Percentiles rank a stretch among this genome's conserved stretches.
Evolutionary conservation across 2,329 filamentous ascomycete species (phyloP).

Genomic region (Metarhizium guizhouense): DNA sequence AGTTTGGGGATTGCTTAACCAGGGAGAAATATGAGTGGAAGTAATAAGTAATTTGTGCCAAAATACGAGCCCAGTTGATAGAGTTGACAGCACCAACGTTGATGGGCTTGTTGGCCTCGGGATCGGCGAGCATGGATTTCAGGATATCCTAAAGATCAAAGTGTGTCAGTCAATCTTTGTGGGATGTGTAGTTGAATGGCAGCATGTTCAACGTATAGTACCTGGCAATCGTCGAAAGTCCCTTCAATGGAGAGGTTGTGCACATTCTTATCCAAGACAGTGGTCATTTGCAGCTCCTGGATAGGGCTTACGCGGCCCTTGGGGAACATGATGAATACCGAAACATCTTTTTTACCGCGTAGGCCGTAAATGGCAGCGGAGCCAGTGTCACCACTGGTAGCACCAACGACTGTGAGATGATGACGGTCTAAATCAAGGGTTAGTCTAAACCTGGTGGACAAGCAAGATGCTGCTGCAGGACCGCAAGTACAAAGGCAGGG

Average conservation of each 20-base stretch:
- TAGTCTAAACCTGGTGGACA: constrained; percentile 5
- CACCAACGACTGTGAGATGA: constrained; percentile 78
- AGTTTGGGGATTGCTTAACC: constrained; percentile 46
- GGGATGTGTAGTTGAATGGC: constrained; percentile 42
- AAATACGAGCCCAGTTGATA: constrained; percentile 92
- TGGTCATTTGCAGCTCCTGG: constrained; percentile 97
- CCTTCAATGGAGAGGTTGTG: constrained; percentile 86
- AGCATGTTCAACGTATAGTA: constrained; percentile 19
- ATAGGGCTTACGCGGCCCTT: constrained; percentile 85
- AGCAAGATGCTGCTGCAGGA: not conserved
- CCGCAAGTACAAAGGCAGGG: not conserved
- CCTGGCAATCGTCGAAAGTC: constrained; percentile 94
- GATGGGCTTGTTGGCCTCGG: constrained; percentile 70
- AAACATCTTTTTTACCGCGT: constrained; percentile 91
- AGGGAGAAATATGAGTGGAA: constrained; percentile 90
- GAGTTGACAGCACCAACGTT: constrained; percentile 91
- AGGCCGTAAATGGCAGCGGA: constrained; percentile 95
- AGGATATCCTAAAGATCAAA: constrained; percentile 75
- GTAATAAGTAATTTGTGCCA: constrained; percentile 96
- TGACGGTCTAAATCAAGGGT: constrained; percentile 47
- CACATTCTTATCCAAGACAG: constrained; percentile 80
- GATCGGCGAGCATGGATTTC: constrained; percentile 83
- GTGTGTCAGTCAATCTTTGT: constrained; percentile 26
- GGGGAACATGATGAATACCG: constrained; percentile 89
- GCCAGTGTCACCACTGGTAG: constrained; percentile 81